Percentiles rank a stretch among this genome's conserved stretches.
Evolutionary conservation across 2,329 filamentous ascomycete species (phyloP).

Genomic region (Cryoendolithus antarcticus): DNA sequence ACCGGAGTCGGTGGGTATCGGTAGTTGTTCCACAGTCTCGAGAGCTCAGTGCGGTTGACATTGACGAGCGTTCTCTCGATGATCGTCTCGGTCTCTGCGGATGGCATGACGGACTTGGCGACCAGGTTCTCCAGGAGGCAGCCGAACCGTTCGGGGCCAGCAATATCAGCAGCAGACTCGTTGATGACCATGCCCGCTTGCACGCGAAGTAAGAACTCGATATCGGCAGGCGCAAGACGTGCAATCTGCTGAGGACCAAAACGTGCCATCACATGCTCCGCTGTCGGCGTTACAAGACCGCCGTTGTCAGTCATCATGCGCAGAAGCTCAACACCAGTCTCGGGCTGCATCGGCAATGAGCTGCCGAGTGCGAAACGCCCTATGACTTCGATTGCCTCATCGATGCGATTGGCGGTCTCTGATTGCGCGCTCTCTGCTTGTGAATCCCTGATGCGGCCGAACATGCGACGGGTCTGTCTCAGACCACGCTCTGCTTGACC

Average conservation of each 20-base stretch:
- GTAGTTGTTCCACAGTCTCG: slow-evolving; percentile 47
- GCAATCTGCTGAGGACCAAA: slow-evolving; percentile 48
- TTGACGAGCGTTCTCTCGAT: slow-evolving; percentile 47
- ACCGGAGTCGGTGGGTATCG: slow-evolving; percentile 34
- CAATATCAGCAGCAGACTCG: slow-evolving; percentile 40
- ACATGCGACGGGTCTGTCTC: slow-evolving; percentile 70
- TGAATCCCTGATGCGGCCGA: slow-evolving; percentile 62
- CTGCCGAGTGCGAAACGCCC: slow-evolving; percentile 44
- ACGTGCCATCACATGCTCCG: slow-evolving; percentile 48
- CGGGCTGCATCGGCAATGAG: slow-evolving; percentile 38
- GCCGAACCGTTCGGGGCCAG: slow-evolving; percentile 47
- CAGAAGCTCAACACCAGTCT: slow-evolving; percentile 46
- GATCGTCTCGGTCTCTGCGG: slow-evolving; percentile 42
- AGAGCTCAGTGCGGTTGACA: slow-evolving; percentile 37
- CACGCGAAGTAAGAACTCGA: slow-evolving; percentile 49
- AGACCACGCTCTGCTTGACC: slow-evolving; percentile 75
- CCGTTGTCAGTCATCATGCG: slow-evolving; percentile 56
- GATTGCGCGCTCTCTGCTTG: slow-evolving; percentile 35
- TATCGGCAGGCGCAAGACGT: slow-evolving; percentile 39
- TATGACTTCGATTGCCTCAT: slow-evolving; percentile 68
- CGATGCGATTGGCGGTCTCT: slow-evolving; percentile 65
- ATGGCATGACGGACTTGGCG: slow-evolving; percentile 39
- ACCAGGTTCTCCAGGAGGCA: slow-evolving; percentile 49
- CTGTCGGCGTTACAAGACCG: slow-evolving; percentile 46
- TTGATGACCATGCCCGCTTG: slow-evolving; percentile 40